Conservation (phyloP, 2,329 filamentous ascomycete genomes). For the Penicillium olsonii region DNA sequence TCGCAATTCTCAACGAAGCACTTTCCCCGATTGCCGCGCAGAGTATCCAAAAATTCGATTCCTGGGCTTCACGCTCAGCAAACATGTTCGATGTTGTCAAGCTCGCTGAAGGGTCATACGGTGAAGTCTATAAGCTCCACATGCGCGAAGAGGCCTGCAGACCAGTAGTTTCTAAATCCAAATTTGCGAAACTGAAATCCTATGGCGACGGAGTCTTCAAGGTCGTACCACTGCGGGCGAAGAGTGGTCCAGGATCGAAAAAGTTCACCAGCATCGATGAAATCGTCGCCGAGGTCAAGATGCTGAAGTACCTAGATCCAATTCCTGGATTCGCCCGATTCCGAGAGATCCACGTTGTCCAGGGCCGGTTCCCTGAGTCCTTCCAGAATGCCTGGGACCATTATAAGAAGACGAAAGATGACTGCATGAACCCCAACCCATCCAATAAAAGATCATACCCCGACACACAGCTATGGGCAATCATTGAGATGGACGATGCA, state of each 20-base stretch:
- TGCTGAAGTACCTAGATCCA: conserved; percentile 59
- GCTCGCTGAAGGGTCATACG: conserved; percentile 67
- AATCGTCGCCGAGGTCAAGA: conserved; percentile 51
- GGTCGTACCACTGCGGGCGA: conserved; percentile 49
- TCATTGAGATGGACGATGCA: conserved; percentile 67
- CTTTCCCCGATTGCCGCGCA: conserved; percentile 37
- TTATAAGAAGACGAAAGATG: conserved; percentile 44
- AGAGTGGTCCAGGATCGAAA: conserved; percentile 42
- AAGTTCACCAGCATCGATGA: conserved; percentile 50
- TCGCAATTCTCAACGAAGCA: conserved; percentile 40
- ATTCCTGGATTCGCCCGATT: conserved; percentile 66
- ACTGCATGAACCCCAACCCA: conserved; percentile 59
- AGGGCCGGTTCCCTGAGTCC: conserved; percentile 55
- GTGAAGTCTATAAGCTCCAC: conserved; percentile 63
- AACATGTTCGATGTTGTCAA: conserved; percentile 54
- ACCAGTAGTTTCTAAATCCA: conserved; percentile 38
- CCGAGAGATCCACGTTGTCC: conserved; percentile 59
- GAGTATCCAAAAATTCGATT: conserved; percentile 40
- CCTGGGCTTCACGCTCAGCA: conserved; percentile 42
- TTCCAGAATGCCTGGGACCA: conserved; percentile 52
- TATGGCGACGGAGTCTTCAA: conserved; percentile 51
- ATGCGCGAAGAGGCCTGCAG: conserved; percentile 40
- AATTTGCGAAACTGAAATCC: conserved; percentile 38
- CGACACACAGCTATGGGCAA: conserved; percentile 61
- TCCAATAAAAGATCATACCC: conserved; percentile 55